phyloP scores from a whole-genome alignment of 1,284 basidiomycete species.

The Apiotrichum laibachii region DNA sequence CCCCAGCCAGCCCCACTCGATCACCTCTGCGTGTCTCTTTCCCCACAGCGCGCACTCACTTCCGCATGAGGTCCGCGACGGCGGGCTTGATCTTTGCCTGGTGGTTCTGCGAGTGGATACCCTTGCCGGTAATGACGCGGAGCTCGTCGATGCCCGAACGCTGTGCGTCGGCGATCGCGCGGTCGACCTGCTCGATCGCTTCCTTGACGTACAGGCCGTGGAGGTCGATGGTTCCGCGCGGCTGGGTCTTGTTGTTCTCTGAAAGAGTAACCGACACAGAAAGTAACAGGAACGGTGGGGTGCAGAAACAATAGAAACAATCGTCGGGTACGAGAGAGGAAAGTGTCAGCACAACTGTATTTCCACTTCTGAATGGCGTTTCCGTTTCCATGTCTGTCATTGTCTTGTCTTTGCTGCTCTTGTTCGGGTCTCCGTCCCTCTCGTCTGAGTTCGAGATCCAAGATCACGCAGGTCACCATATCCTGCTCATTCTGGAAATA shows the following conservation, averaged over 20 bases:
- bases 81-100: constrained; percentile 90
- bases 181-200: constrained; percentile 69
- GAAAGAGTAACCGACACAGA: not conserved
- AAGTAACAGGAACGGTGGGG: not conserved
- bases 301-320: not conserved
- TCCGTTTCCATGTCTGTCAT: too few species aligned
- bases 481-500: too few species aligned
- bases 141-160: constrained; percentile 65
- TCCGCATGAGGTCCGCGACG: constrained; percentile 80
- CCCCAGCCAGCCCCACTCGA: too few species aligned
- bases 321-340: too few species aligned
- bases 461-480: too few species aligned
- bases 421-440: not conserved
- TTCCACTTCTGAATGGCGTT: not conserved
- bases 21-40: not conserved
- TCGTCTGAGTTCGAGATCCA: too few species aligned
- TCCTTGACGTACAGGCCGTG: constrained; percentile 93
- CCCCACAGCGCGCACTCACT: constrained; percentile 50
- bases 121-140: constrained; percentile 87
- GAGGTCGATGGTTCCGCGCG: constrained; percentile 75
- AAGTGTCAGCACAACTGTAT: not conserved
- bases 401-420: too few species aligned
- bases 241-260: constrained; percentile 81
- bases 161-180: constrained; percentile 67
- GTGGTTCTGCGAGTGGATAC: constrained; percentile 77